Evolutionary conservation across 306 rosid genomes (phyloP).

Genomic region (Vigna trinervia): DNA sequence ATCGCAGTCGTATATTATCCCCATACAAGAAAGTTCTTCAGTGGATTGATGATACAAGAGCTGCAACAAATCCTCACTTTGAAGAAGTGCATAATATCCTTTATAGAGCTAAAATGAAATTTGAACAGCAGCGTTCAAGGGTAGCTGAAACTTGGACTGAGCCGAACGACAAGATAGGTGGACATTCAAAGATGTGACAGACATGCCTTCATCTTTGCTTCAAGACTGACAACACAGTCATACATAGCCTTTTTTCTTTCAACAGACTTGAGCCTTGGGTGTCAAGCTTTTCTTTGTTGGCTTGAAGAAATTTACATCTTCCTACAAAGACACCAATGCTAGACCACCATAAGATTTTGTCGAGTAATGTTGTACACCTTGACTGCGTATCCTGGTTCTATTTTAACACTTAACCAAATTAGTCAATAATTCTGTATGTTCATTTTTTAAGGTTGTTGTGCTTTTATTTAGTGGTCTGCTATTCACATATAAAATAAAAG

Average conservation of each 20-base stretch:
- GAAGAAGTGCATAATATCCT: conserved; percentile 73
- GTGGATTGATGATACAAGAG: conserved; percentile 82
- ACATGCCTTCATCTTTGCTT: conserved; percentile 28
- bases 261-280: conserved; percentile 4
- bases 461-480: background rate
- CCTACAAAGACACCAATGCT: background rate
- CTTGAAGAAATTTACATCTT: conserved; percentile 8
- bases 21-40: conserved; percentile 77
- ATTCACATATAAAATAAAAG: background rate
- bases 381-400: background rate
- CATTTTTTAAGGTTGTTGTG: conserved; percentile 2
- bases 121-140: conserved; percentile 59
- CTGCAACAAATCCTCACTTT: conserved; percentile 78
- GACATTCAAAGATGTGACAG: conserved; percentile 47
- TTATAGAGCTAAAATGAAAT: conserved; percentile 58
- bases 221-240: background rate
- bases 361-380: conserved; percentile 3
- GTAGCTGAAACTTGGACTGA: conserved; percentile 38
- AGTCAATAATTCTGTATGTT: background rate
- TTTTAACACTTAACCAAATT: background rate
- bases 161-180: conserved; percentile 35
- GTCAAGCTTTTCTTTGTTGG: background rate
- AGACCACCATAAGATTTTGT: conserved; percentile 4
- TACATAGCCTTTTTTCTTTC: conserved; percentile 17
- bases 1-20: conserved; percentile 61